Evolutionary conservation across 805 yeast species (phyloP).

Genomic region (Saturnispora sanitii): DNA sequence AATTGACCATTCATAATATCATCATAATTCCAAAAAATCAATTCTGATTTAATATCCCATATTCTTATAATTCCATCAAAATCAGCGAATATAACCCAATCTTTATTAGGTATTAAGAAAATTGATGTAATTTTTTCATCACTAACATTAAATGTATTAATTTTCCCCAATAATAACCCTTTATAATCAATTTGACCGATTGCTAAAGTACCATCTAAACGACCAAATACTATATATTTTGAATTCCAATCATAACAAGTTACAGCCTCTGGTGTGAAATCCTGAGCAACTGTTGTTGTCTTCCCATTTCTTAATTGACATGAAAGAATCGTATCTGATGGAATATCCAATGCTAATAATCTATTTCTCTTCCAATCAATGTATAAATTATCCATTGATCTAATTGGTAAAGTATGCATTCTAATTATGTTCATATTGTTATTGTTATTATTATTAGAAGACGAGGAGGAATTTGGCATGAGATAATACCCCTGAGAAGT

Average conservation of each 20-base stretch:
- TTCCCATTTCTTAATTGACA: slow-evolving; percentile 13
- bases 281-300: slow-evolving; percentile 12
- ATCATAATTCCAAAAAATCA: slow-evolving; percentile 1
- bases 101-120: slow-evolving; percentile 6
- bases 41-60: slow-evolving; percentile 26
- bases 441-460: no score
- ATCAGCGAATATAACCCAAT: slow-evolving; percentile 18
- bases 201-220: slow-evolving; percentile 28
- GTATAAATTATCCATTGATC: slow-evolving; percentile 1
- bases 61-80: slow-evolving; percentile 21
- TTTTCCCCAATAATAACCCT: slow-evolving; percentile 11
- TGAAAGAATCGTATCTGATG: slow-evolving; percentile 6
- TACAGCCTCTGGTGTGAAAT: slow-evolving; percentile 23
- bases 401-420: slow-evolving; percentile 4
- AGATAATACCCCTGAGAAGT: slow-evolving; percentile 6
- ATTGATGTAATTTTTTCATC: slow-evolving; percentile 5
- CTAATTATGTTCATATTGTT: no score
- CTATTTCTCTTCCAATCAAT: slow-evolving; percentile 11
- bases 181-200: slow-evolving; percentile 20
- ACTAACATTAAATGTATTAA: slow-evolving; percentile 9
- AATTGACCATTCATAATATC: neutral
- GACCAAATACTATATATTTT: slow-evolving; percentile 23
- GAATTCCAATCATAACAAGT: slow-evolving; percentile 22
- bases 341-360: slow-evolving; percentile 9
- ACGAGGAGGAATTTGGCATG: slow-evolving; percentile 5